phyloP scores from a whole-genome alignment of 1,284 basidiomycete genomes.

The Sporisorium reilianum region DNA sequence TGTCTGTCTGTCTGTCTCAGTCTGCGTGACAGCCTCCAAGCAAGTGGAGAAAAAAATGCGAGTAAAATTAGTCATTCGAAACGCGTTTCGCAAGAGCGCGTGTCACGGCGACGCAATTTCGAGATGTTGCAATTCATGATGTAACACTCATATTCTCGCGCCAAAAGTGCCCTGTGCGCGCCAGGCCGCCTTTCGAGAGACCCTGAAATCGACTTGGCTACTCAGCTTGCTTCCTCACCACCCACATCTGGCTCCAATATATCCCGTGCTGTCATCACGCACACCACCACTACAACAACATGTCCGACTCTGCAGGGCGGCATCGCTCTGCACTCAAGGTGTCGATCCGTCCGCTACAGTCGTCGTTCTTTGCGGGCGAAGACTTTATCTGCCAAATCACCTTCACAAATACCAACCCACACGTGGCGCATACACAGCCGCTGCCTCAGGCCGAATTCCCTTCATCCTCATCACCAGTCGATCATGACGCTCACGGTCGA shows the following conservation, averaged over 20 bases:
- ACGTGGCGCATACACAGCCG: conserved; percentile 72
- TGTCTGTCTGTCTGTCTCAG: neutral
- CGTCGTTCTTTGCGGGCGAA: conserved; percentile 93
- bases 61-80: conserved; percentile 8
- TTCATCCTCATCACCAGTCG: conserved; percentile 9
- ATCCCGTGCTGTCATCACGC: neutral
- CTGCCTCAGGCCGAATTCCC: conserved; percentile 40
- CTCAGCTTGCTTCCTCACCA: neutral
- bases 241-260: neutral
- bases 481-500: conserved; percentile 1
- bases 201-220: neutral
- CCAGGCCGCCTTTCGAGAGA: neutral
- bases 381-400: conserved; percentile 84
- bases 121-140: neutral
- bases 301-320: conserved; percentile 12
- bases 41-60: conserved; percentile 7
- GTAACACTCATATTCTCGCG: neutral
- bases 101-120: neutral
- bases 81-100: conserved; percentile 8
- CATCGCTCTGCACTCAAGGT: conserved; percentile 68
- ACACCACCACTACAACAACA: conserved; percentile 3
- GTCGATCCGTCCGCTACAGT: conserved; percentile 78
- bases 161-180: conserved; percentile 2
- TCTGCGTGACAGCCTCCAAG: neutral
- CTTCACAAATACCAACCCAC: conserved; percentile 80